Evolutionary conservation across 805 yeast species (phyloP), one percentile per base, ranked within the genome.

Genomic region (Suhomyces sp.): DNA sequence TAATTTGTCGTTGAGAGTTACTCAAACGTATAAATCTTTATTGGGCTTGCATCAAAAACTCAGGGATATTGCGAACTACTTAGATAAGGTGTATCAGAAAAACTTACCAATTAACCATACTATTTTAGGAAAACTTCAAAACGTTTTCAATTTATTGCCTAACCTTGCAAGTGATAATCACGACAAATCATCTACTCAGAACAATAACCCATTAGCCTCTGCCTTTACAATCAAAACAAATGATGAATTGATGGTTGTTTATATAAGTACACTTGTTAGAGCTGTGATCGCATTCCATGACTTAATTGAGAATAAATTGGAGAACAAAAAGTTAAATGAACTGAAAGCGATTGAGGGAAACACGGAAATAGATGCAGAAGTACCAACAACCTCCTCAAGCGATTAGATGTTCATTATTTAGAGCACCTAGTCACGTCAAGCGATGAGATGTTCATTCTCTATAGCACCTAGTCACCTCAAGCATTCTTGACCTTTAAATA

Each of bases 261-360:
- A 96, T 67, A 84, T 94, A 58, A 83, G 94, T 62, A 86, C 93
- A 48, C 76, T 94, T 62, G 97, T 94, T 21, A 82, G 98, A 65
- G 88, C 98, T 5, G 92, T 96, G 62, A 87, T 94, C 64, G 96
- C 98, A 9, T 93, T 94, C 80, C 97, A 94, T 71, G 96, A 94
- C 68, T 80, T 94, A 69, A 94, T 94, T 65, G 98, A 94, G 63
- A 96, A 96, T 74, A 94, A 94, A 73, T 85, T 94, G 58, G 89
- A 88, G 60, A 91, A 91, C 68, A 86, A 65, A 52, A 60, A 59
- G 60, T 53, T 66, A 43, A 67, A 66, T 53, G 78, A 73, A 51
- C 63, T 58, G 37, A 62, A 59, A 29, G 43, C 40, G 4, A 50
- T 45, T 15, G 51, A 47, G 20, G 44, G 39, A 19, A 44, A 13